Evolutionary conservation across 371 early-diverging fungal species (phyloP), one percentile per base, ranked within the genome.

Genomic region (Circinella minor): DNA sequence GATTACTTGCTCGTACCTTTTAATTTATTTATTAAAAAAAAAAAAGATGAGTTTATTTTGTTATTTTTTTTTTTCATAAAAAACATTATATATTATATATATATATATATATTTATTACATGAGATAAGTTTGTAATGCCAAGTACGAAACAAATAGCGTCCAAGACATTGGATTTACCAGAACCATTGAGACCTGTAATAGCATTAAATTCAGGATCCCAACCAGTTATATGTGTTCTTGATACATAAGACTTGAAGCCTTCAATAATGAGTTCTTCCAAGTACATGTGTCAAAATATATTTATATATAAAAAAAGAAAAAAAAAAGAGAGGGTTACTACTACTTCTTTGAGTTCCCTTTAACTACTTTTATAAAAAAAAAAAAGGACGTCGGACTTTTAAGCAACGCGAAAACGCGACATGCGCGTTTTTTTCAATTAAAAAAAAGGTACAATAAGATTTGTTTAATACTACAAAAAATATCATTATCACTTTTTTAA

Each of bases 181-280:
- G 98, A 95, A 34, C 99, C 99, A 79, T 99, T 99, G 48, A 99
- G 88, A 47, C 99, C 99, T 5, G 99, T 99, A 73, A 99, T 99
- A 37, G 99, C 99, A 77, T 98, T 99, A 82, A 99, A 99, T 71
- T 95, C 91, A 4, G 94, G 91, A 81, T 97, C 98, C 97, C 98
- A 98, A 36, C 95, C 96, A 18, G 92, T 89, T 64, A 98, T 97
- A 67, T 95, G 94, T 3, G 98, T 98, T 60, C 98, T 90, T 13
- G 94, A 90, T 3, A 98, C 97, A 79, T 99, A 99, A 1, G 96
- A 96, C 79, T 98, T 98, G 91, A 98, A 98, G 49, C 99, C 99
- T 70, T 99, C 99, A 71, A 99, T 88, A 65, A 98, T 92, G 18
- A 99, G 81, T 73, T 98, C 98, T 79, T 98, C 96, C 60, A 99